Percentiles rank a stretch among this genome's conserved stretches.
These are phyloP conservation scores for Neurospora discreta DNA, from an alignment of 495 filamentous ascomycete species.

Conservation along the genomic window DNA sequence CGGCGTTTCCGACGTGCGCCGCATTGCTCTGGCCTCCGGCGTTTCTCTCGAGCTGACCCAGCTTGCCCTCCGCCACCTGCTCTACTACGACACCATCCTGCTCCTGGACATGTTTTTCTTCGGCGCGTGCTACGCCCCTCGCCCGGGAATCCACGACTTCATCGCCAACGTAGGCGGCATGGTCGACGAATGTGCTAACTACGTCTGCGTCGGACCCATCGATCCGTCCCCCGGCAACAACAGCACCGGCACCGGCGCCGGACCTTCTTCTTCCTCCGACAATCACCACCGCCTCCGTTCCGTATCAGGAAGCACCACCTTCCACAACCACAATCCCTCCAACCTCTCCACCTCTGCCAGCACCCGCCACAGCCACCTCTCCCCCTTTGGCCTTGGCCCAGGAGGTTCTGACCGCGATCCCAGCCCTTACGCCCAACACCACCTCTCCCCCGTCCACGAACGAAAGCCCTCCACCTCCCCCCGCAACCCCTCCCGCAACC, in stretches of 20 bases:
- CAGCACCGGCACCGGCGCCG: not conserved
- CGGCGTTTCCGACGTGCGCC: slow-evolving; percentile 75
- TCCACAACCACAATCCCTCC: not conserved
- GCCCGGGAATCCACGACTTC: slow-evolving; percentile 65
- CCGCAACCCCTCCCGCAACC: not conserved
- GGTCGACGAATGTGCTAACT: slow-evolving; percentile 76
- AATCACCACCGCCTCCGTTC: not conserved
- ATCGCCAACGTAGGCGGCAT: slow-evolving; percentile 55
- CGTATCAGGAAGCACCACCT: not conserved
- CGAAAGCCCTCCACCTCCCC: not conserved
- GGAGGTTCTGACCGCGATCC: not conserved
- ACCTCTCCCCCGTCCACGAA: not conserved
- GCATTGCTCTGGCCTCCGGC: slow-evolving; percentile 73
- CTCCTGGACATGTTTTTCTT: slow-evolving; percentile 93
- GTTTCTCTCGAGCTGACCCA: slow-evolving; percentile 74
- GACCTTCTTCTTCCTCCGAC: not conserved
- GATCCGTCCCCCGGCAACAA: not conserved
- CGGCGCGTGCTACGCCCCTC: slow-evolving; percentile 71
- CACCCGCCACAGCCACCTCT: not conserved
- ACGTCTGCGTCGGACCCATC: slow-evolving; percentile 44
- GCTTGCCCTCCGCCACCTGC: slow-evolving; percentile 73
- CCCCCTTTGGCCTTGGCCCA: not conserved
- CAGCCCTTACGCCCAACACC: not conserved
- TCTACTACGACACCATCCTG: slow-evolving; percentile 81
- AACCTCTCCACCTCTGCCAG: not conserved